Evolutionary conservation across 2,329 filamentous ascomycete genomes (phyloP).

Genomic region (Pseudocercospora musae): DNA sequence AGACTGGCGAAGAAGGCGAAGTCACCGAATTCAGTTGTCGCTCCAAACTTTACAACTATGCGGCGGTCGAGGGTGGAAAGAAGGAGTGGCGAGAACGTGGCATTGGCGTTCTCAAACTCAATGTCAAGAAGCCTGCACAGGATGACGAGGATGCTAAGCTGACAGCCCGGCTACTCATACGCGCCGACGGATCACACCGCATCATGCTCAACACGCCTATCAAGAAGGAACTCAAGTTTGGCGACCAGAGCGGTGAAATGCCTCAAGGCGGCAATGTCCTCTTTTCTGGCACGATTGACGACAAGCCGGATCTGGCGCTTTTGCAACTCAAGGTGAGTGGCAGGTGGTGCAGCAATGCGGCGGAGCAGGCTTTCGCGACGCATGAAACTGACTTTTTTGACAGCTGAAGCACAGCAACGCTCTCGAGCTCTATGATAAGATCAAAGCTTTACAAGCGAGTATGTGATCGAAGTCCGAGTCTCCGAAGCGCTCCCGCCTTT

Average conservation of each 20-base stretch:
- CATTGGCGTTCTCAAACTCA: slow-evolving; percentile 78
- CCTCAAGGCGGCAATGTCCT: slow-evolving; percentile 68
- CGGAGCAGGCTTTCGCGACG: neutral
- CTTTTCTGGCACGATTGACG: slow-evolving; percentile 58
- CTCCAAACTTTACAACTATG: slow-evolving; percentile 80
- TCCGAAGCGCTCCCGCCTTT: neutral
- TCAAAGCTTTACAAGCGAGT: slow-evolving; percentile 40
- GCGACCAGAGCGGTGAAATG: slow-evolving; percentile 59
- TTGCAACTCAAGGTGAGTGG: slow-evolving; percentile 56
- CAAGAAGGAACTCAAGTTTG: slow-evolving; percentile 73
- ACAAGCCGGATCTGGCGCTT: slow-evolving; percentile 49
- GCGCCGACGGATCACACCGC: slow-evolving; percentile 82
- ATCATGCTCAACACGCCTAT: slow-evolving; percentile 84
- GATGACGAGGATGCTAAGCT: slow-evolving; percentile 51
- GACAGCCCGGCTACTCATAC: slow-evolving; percentile 75
- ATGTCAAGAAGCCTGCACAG: slow-evolving; percentile 56
- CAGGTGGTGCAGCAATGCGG: neutral
- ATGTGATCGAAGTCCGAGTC: slow-evolving; percentile 30
- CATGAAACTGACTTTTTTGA: slow-evolving; percentile 17
- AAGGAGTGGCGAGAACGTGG: slow-evolving; percentile 88
- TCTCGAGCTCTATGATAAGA: slow-evolving; percentile 46
- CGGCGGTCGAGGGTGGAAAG: slow-evolving; percentile 52
- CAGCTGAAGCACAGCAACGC: slow-evolving; percentile 44
- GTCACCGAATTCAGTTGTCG: slow-evolving; percentile 70
- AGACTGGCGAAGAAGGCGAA: slow-evolving; percentile 86